Conservation (phyloP, 352 stramenopile species). For the Globisporangium nodosum region DNA sequence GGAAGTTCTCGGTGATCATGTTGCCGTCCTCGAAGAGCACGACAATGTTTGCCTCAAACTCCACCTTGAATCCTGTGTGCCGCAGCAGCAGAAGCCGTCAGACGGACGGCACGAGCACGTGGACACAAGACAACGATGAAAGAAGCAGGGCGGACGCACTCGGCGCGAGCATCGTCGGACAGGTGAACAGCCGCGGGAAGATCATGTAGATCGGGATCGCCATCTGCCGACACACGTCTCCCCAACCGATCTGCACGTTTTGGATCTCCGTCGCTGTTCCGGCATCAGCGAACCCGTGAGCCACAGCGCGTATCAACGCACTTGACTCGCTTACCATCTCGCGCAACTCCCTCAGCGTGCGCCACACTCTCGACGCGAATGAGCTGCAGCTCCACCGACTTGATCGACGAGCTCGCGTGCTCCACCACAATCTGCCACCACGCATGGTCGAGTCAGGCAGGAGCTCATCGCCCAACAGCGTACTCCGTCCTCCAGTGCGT, state of each 20-base stretch:
- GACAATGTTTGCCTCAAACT: conserved; percentile 92
- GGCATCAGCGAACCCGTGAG: not conserved
- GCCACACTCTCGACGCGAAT: conserved; percentile 88
- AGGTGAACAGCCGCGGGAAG: conserved; percentile 90
- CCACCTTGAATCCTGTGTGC: conserved; percentile 77
- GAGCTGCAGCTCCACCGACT: conserved; percentile 88
- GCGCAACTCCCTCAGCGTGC: conserved; percentile 65
- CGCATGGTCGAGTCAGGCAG: not conserved
- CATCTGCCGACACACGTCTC: conserved; percentile 86
- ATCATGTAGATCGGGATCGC: conserved; percentile 94
- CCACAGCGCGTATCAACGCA: not conserved
- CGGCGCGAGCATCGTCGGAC: conserved; percentile 84
- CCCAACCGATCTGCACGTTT: conserved; percentile 91
- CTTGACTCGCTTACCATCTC: conserved; percentile 44
- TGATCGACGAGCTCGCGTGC: conserved; percentile 67
- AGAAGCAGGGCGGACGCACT: conserved; percentile 19
- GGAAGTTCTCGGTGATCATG: conserved; percentile 90
- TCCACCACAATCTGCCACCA: conserved; percentile 67
- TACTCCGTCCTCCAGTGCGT: not conserved
- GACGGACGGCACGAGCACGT: not conserved
- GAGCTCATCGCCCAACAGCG: not conserved
- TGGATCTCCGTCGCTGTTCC: conserved; percentile 89
- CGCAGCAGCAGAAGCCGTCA: not conserved
- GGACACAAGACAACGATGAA: conserved; percentile 1
- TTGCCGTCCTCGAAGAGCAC: conserved; percentile 90